Percentiles rank a stretch among this genome's conserved stretches.
These are phyloP conservation scores for Pseudocercospora fuligena DNA, from an alignment of 2,329 filamentous ascomycete genomes.

Conservation along the genomic window DNA sequence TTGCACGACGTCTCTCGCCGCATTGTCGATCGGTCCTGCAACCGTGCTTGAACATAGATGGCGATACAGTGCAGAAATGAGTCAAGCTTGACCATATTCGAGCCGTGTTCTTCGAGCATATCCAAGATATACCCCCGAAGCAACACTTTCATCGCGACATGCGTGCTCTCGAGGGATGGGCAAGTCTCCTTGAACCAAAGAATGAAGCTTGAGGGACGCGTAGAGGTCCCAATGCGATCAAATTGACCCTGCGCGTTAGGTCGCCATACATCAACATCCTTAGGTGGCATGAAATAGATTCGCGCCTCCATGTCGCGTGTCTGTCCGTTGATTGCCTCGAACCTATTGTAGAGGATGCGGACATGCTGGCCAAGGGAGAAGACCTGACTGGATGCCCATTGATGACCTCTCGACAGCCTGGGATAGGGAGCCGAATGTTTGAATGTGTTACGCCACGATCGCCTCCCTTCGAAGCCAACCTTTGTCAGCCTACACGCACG, in stretches of 20 bases:
- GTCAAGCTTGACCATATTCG: neutral
- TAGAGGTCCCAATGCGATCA: neutral
- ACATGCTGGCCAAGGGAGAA: neutral
- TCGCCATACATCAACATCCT: neutral
- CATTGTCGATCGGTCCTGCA: neutral
- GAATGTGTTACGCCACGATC: neutral
- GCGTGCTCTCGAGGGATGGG: neutral
- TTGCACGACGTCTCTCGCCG: neutral
- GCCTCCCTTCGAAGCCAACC: neutral
- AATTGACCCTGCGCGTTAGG: neutral
- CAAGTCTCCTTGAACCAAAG: neutral
- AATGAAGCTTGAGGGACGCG: neutral
- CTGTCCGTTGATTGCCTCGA: too few relatives aligned
- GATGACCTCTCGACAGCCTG: neutral
- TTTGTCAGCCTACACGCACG: neutral
- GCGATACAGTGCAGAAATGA: neutral
- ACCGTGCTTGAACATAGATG: neutral
- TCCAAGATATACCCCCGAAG: neutral
- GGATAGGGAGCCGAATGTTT: neutral
- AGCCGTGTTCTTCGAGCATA: neutral
- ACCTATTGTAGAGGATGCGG: too few relatives aligned
- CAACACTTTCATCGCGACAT: neutral
- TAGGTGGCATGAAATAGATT: neutral
- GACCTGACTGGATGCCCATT: neutral
- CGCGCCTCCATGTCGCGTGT: too few relatives aligned